Evolutionary conservation across 805 yeast species (phyloP), one percentile per base, ranked within the genome.

Genomic region (Suhomyces prunicola): DNA sequence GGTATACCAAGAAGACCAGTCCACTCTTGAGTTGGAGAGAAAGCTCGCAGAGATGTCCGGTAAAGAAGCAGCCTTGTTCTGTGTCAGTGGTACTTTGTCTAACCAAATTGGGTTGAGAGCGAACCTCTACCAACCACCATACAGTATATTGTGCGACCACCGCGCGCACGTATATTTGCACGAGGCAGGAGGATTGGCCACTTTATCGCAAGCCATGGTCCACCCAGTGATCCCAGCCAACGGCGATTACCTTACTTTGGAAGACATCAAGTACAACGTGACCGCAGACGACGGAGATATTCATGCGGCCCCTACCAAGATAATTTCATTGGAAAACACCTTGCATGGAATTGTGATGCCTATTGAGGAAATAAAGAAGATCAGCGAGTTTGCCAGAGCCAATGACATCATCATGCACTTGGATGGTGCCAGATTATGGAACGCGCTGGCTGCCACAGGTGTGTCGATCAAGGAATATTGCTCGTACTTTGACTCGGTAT

Each of bases 361-460:
- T 7, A 61, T 85, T 44, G 93, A 86, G 33, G 97, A 92, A 67
- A 78, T 92, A 51, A 72, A 73, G 53, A 80, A 82, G 52, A 92
- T 92, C 60, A 79, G 87, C 44, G 78, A 72, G 42, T 92, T 88
- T 79, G 89, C 93, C 57, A 75, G 77, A 50, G 79, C 72, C 27
- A 77, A 85, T 59, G 77, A 75, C 51, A 70, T 89, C 51, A 78
- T 74, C 52, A 68, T 91, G 59, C 97, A 93, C 64, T 82, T 91
- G 61, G 98, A 92, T 67, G 98, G 97, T 57, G 98, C 97, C n/a
- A 81, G 98, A 61, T 72, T 92, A 48, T 91, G 96, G 92, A 89
- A 88, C 67, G 97, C 97, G n/a, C 76, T 84, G 41, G 87, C 80
- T 10, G 92, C 80, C 26, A 82, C 90, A 8, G 90, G 88, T 24